Evolutionary conservation across 2,329 filamentous ascomycete genomes (phyloP).

Genomic region (Aspergillus hortae): DNA sequence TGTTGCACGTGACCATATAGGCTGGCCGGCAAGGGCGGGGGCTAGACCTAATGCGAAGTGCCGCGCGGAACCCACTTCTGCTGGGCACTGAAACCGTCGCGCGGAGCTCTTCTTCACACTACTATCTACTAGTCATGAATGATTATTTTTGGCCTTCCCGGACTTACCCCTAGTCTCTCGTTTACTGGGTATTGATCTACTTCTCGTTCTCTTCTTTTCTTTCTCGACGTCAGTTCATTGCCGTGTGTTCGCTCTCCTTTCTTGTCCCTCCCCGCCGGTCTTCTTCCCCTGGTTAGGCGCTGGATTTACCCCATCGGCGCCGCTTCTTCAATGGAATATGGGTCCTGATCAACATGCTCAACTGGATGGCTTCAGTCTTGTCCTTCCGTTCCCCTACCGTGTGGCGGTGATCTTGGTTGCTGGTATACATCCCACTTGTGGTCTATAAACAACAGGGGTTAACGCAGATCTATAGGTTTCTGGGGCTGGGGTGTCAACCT

Average conservation of each 20-base stretch:
- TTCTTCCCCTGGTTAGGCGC: slow-evolving; percentile 10
- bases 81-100: slow-evolving; percentile 15
- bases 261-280: slow-evolving; percentile 4
- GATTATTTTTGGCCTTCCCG: slow-evolving; percentile 9
- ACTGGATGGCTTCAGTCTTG: slow-evolving; percentile 79
- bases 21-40: background rate
- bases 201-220: slow-evolving; percentile 4
- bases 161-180: slow-evolving; percentile 36
- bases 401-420: slow-evolving; percentile 81
- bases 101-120: slow-evolving; percentile 13
- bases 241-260: slow-evolving; percentile 9
- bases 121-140: slow-evolving; percentile 12
- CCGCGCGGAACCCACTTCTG: slow-evolving; percentile 14
- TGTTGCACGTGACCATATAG: slow-evolving; percentile 7
- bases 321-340: slow-evolving; percentile 36
- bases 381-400: slow-evolving; percentile 85
- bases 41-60: slow-evolving; percentile 13
- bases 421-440: slow-evolving; percentile 52
- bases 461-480: slow-evolving; percentile 56
- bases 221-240: slow-evolving; percentile 6
- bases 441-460: background rate
- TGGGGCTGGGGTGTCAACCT: slow-evolving; percentile 96
- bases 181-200: slow-evolving; percentile 16
- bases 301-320: slow-evolving; percentile 12
- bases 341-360: slow-evolving; percentile 39